These are phyloP conservation scores for Paspalum vaginatum DNA, from an alignment of 176 grass and related monocot species.

Conservation along the genomic window DNA sequence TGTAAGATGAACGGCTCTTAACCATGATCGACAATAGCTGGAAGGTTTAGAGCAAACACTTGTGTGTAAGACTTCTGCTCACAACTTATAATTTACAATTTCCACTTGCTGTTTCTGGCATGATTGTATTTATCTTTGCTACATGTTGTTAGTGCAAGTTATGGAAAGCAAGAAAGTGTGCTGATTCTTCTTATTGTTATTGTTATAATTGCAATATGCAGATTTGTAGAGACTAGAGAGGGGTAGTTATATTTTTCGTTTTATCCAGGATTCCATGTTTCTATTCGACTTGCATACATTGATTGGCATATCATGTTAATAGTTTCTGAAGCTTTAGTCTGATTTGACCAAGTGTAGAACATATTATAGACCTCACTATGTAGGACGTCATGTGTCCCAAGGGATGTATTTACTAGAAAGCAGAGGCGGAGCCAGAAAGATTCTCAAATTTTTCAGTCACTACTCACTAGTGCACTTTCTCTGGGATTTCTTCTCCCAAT, in stretches of 20 bases:
- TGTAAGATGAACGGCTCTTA: background rate
- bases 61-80: conserved; percentile 31
- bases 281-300: background rate
- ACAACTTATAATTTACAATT: background rate
- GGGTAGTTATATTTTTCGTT: no score
- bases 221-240: no score
- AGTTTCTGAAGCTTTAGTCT: background rate
- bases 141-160: conserved; percentile 9
- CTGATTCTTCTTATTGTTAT: background rate
- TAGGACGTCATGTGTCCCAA: background rate
- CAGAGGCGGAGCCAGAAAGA: no score
- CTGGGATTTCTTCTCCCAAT: background rate
- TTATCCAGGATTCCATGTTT: background rate
- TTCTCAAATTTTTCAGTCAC: background rate
- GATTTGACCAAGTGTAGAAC: background rate
- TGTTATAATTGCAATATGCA: background rate
- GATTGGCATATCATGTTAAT: background rate
- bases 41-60: background rate
- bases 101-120: conserved; percentile 1
- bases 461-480: background rate
- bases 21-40: background rate
- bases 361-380: background rate
- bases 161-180: background rate
- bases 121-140: background rate
- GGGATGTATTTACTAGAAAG: background rate